Evolutionary conservation across 176 grass and related monocot genomes (phyloP).

Genomic region (Typha latifolia): DNA sequence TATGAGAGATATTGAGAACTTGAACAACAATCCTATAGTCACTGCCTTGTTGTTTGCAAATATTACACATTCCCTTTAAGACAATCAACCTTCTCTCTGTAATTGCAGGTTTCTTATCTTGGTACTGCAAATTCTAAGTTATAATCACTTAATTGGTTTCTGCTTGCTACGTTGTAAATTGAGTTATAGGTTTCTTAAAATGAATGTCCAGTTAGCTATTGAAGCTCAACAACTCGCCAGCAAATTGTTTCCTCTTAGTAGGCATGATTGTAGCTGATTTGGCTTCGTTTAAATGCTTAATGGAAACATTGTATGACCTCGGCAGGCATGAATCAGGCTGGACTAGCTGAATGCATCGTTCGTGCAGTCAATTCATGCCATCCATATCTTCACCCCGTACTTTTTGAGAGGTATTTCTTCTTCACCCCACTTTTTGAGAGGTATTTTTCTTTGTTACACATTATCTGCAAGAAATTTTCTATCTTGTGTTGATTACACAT

Average conservation of each 20-base stretch:
- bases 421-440: slow-evolving; percentile 71
- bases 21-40: not conserved
- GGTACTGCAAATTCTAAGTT: not conserved
- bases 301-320: slow-evolving; percentile 5
- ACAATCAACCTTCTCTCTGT: not conserved
- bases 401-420: slow-evolving; percentile 59
- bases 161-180: not conserved
- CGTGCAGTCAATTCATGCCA: slow-evolving; percentile 73
- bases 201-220: not conserved
- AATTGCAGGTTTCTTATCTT: not conserved
- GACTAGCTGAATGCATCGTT: slow-evolving; percentile 87
- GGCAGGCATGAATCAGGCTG: slow-evolving; percentile 97
- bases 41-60: not conserved
- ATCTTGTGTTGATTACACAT: not conserved
- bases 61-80: not conserved
- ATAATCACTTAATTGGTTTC: not conserved
- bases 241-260: no score
- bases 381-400: slow-evolving; percentile 68
- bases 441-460: slow-evolving; percentile 23
- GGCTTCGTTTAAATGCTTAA: not conserved
- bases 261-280: no score
- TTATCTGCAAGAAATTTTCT: not conserved
- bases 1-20: not conserved
- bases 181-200: not conserved
- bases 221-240: no score